Base-by-base conservation (phyloP, 148 eudicot genomes). In the Rhododendron ferrugineum region DNA sequence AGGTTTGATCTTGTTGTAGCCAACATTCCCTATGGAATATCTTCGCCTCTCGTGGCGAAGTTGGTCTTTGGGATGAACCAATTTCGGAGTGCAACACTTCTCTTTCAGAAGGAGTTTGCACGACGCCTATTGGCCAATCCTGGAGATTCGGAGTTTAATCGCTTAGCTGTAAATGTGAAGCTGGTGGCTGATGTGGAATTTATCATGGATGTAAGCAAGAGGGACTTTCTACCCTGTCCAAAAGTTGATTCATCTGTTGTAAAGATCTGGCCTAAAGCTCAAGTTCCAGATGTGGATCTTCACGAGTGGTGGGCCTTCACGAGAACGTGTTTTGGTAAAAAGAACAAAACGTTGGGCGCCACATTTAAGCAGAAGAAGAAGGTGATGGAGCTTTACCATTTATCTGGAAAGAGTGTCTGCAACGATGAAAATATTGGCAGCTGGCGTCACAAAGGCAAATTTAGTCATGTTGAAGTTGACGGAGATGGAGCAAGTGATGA, bases 71-170 rank as follows among this genome's bases (percentile, higher is more conserved):
- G 95, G 85, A 58, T 76, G 52, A 75, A 70, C 82, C 85, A 86
- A 23, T 97, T 91, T 83, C 89, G 98, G 78, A 93, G 93, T 79
- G 98, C 96, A 0, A 97, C 98, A 0, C 98, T 97, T 79, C 89
- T 97, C 72, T 92, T 97, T 62, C 99, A 95, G 88, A 97, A 95
- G 87, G 99, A 97, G 90, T 97, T 97, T 91, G 98, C 98, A 2
- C 93, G 88, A 49, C 90, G 98, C 77, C 89, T 97, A 58, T 72
- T 95, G 84, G 98, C 99, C 18, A 95, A 94, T 75, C 99, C 99
- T 23, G 99, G 99, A 83, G 98, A 97, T 85, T 92, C 96, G 1
- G 99, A 97, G 89, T 97, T 85, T 84, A 95, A 94, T 79, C 93
- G 99, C 23, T 86, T 97, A 85, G 98, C 98, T 81, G 98, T 91